Base-by-base conservation (phyloP, 495 filamentous ascomycete genomes). In the Letharia columbiana region DNA sequence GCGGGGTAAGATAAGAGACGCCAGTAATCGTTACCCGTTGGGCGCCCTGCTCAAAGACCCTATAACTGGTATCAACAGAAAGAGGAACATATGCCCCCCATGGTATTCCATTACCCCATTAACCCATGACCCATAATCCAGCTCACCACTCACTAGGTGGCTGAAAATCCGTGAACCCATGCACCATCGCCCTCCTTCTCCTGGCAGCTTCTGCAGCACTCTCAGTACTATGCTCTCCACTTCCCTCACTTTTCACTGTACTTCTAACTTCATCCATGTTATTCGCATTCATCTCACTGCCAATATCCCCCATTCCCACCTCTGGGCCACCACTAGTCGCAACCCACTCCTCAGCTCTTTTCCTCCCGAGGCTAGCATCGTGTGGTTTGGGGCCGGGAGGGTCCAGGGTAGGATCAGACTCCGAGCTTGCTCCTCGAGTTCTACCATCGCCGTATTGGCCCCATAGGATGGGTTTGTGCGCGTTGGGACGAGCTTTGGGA, bases 391-490 rank as follows among this genome's bases (percentile, higher is more conserved):
- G 52, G n/a, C 13, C 47, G 18, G 61, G 56, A 57, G 60, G 66
- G 33, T 62, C 63, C 18, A 20, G 60, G 23, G 54, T 68, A 20
- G 66, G 60, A 23, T 56, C 60, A 18, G 66, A 67, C 20, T 71
- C 71, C 0, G 44, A 40, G 23, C 62, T 64, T 45, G 66, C 67
- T 18, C 52, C 69, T 56, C 66, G 50, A n/a, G 47, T 60, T 20
- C 71, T 67, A 9, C 71, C 71, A 63, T 73, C 71, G 28, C 71
- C 71, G 52, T 66, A 73, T 47, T 71, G 71, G 18, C 71, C 71
- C 71, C 71, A 73, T 31, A 73, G 56, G 31, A 73, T 73, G 13
- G 71, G 71, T 58, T 73, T 73, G 42, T 73, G 71, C 8, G 67
- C 67, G 20, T 65, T 65, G 3, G 71, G 64, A 15, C 71, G 69